Conservation (phyloP, 768 basidiomycete species). For the Neoboletus brunneissimus region DNA sequence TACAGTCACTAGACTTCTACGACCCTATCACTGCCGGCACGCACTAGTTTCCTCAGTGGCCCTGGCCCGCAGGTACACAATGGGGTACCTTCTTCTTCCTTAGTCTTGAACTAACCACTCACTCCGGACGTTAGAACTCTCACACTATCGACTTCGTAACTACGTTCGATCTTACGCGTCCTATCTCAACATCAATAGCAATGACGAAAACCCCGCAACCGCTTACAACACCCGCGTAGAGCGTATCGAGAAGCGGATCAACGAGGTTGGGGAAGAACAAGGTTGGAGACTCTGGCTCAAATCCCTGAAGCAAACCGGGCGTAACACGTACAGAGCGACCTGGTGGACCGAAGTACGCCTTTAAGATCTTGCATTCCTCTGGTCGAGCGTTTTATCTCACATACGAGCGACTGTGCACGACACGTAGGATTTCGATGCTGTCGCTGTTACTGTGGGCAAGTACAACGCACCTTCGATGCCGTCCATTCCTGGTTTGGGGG, state of each 20-base stretch:
- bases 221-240: conserved; percentile 51
- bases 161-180: conserved; percentile 28
- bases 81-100: conserved; percentile 4
- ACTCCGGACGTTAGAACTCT: conserved; percentile 22
- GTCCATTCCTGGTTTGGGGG: conserved; percentile 10
- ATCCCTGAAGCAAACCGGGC: conserved; percentile 5
- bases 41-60: conserved; percentile 14
- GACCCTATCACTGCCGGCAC: neutral
- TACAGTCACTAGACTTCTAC: neutral
- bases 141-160: conserved; percentile 33
- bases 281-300: conserved; percentile 17
- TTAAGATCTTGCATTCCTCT: neutral
- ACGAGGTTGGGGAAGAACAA: conserved; percentile 10
- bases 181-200: conserved; percentile 13
- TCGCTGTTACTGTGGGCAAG: conserved; percentile 11
- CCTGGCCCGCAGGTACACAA: conserved; percentile 13
- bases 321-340: conserved; percentile 27
- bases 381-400: neutral
- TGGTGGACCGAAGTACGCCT: conserved; percentile 25
- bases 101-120: neutral
- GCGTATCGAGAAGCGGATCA: conserved; percentile 38
- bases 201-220: conserved; percentile 39
- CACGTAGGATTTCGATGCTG: conserved; percentile 16
- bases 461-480: conserved; percentile 15
- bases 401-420: neutral